These are phyloP conservation scores for Ustilaginoidea virens DNA, from an alignment of 2,329 filamentous ascomycete genomes.

Conservation along the genomic window DNA sequence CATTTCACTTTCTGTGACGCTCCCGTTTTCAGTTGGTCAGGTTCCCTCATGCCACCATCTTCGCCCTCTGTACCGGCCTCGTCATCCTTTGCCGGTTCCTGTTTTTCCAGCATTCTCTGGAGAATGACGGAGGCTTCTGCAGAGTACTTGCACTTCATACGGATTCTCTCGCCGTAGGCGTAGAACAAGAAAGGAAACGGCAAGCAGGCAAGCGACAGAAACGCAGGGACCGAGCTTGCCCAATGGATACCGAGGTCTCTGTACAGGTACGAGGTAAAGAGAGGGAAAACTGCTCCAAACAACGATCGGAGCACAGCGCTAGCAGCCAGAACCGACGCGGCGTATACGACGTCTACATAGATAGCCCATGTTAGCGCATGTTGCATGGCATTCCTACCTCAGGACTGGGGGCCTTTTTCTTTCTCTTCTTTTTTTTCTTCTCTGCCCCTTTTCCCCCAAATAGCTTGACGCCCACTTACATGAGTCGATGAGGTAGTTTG, in stretches of 20 bases:
- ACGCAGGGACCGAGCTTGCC: slow-evolving; percentile 59
- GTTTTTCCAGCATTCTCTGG: slow-evolving; percentile 22
- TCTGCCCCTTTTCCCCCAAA: background rate
- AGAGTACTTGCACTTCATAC: slow-evolving; percentile 54
- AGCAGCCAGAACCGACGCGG: slow-evolving; percentile 59
- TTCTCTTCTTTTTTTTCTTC: no score
- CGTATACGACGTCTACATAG: slow-evolving; percentile 48
- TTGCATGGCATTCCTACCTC: no score
- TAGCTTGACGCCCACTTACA: slow-evolving; percentile 16
- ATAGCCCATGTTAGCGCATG: background rate
- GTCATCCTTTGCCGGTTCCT: slow-evolving; percentile 14
- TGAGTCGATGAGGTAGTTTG: slow-evolving; percentile 54
- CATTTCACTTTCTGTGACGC: background rate
- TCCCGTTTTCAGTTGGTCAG: background rate
- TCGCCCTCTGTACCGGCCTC: slow-evolving; percentile 11
- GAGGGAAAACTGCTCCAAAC: slow-evolving; percentile 57
- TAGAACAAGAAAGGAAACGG: slow-evolving; percentile 67
- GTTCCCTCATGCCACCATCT: slow-evolving; percentile 9
- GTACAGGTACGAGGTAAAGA: slow-evolving; percentile 51
- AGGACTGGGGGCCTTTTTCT: no score
- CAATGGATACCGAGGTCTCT: slow-evolving; percentile 53
- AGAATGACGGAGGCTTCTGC: slow-evolving; percentile 49
- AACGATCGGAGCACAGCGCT: slow-evolving; percentile 56
- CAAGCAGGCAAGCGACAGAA: slow-evolving; percentile 55
- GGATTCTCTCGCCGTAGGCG: slow-evolving; percentile 48